Conservation (phyloP, 306 rosid species). For the Crotalaria pallida region DNA sequence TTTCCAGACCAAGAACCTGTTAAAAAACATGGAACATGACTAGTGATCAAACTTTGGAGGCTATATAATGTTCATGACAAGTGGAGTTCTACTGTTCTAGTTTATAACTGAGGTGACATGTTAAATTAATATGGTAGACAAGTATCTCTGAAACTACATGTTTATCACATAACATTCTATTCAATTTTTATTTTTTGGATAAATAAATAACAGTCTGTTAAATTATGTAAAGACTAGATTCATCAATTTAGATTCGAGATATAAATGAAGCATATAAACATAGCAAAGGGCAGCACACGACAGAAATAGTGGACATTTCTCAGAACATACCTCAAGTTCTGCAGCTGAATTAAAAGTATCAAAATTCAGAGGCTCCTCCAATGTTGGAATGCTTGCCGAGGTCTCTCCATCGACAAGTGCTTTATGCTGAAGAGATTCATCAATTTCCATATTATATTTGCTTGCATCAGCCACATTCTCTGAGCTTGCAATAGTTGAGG, state of each 20-base stretch:
- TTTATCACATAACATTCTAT: not conserved
- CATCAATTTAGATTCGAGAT: not conserved
- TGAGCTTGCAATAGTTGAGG: conserved; percentile 15
- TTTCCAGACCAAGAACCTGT: conserved; percentile 81
- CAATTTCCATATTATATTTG: conserved; percentile 32
- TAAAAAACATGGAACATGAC: not conserved
- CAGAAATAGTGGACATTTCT: not conserved
- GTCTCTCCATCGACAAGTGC: conserved; percentile 35
- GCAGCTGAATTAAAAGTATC: conserved; percentile 54
- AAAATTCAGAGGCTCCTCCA: conserved; percentile 53
- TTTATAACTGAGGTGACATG: not conserved
- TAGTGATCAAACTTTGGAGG: conserved; percentile 4
- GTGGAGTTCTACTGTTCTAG: not conserved
- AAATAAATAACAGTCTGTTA: not conserved
- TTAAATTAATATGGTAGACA: not conserved
- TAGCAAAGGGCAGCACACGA: not conserved
- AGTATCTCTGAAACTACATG: not conserved
- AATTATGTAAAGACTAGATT: not conserved
- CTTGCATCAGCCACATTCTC: conserved; percentile 23
- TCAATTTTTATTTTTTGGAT: no score
- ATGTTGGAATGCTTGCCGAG: conserved; percentile 28
- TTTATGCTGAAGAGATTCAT: conserved; percentile 34
- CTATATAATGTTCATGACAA: not conserved
- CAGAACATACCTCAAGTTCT: conserved; percentile 79
- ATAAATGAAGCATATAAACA: not conserved